Percentiles rank a stretch among this genome's conserved stretches.
Conservation (phyloP, 768 basidiomycete genomes). For the Pleurotus sapidus region DNA sequence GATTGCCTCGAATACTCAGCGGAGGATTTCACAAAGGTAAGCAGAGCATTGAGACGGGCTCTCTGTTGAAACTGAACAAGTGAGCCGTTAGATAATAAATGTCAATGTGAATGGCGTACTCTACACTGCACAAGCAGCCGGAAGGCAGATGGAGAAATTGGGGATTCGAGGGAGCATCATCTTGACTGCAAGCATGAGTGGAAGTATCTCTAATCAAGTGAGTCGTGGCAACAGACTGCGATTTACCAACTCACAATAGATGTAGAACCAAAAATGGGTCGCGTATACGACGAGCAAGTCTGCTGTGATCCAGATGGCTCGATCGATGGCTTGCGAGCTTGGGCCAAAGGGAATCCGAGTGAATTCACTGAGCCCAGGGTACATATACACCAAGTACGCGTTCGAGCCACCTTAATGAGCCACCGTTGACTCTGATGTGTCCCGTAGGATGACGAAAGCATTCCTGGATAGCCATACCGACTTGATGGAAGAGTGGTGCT, state of each 20-base stretch:
- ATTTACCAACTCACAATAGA: background rate
- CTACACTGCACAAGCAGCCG: constrained; percentile 60
- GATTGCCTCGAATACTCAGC: constrained; percentile 57
- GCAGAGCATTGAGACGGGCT: constrained; percentile 1
- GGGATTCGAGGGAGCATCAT: constrained; percentile 52
- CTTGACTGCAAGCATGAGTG: constrained; percentile 59
- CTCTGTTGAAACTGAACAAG: background rate
- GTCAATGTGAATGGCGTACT: constrained; percentile 61
- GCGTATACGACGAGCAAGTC: constrained; percentile 75
- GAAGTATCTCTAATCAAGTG: constrained; percentile 62
- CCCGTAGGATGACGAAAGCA: constrained; percentile 54
- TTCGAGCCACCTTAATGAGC: background rate
- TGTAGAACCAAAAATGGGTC: constrained; percentile 62
- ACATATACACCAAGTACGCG: constrained; percentile 61
- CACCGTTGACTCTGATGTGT: background rate
- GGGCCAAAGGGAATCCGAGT: constrained; percentile 65
- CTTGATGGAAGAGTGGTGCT: constrained; percentile 53
- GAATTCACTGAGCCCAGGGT: constrained; percentile 70
- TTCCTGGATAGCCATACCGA: constrained; percentile 55
- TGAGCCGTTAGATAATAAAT: constrained; percentile 42
- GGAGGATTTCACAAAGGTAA: constrained; percentile 53
- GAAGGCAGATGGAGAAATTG: constrained; percentile 51
- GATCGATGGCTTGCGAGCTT: constrained; percentile 76
- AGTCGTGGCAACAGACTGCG: constrained; percentile 9
- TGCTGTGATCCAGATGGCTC: constrained; percentile 77